Evolutionary conservation across 257 asterid species (phyloP).

Genomic region (Hygrophila difformis): DNA sequence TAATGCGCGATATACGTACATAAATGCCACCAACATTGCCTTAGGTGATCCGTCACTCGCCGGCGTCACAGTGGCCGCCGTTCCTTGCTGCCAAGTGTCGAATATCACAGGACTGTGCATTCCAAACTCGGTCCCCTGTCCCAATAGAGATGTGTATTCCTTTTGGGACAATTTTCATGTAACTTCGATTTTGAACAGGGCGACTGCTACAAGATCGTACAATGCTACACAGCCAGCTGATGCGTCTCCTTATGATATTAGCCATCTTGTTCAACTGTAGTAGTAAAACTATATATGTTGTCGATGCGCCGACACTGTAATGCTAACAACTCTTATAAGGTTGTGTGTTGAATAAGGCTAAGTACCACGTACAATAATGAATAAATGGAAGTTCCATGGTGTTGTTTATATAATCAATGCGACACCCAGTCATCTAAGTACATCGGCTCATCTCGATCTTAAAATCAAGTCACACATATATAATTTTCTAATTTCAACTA

Average conservation of each 20-base stretch:
- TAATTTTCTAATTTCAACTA: too few species aligned
- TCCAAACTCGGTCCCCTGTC: conserved; percentile 19
- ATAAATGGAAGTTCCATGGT: too few species aligned
- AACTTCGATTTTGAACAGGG: conserved; percentile 1
- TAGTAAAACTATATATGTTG: too few species aligned
- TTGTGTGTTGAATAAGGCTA: too few species aligned
- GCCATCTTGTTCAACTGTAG: conserved; percentile 17
- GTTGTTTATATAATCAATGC: too few species aligned
- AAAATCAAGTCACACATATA: too few species aligned
- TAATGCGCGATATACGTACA: conserved; percentile 29
- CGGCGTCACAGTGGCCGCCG: conserved; percentile 16
- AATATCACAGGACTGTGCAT: conserved; percentile 12
- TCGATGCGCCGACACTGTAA: too few species aligned
- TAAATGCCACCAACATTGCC: conserved; percentile 34
- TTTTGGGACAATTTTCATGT: conserved; percentile 33
- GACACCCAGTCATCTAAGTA: too few species aligned
- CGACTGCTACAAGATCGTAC: conserved; percentile 24
- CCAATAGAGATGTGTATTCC: conserved; percentile 13
- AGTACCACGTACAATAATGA: too few species aligned
- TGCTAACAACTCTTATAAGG: too few species aligned
- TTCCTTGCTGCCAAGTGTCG: conserved; percentile 29
- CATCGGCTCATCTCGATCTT: too few species aligned
- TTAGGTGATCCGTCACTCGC: conserved; percentile 17
- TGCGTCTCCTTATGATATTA: conserved; percentile 30
- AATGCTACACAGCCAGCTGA: conserved; percentile 16